phyloP scores from a whole-genome alignment of 108 stramenopile species.

The Stephanodiscus minutulus region DNA sequence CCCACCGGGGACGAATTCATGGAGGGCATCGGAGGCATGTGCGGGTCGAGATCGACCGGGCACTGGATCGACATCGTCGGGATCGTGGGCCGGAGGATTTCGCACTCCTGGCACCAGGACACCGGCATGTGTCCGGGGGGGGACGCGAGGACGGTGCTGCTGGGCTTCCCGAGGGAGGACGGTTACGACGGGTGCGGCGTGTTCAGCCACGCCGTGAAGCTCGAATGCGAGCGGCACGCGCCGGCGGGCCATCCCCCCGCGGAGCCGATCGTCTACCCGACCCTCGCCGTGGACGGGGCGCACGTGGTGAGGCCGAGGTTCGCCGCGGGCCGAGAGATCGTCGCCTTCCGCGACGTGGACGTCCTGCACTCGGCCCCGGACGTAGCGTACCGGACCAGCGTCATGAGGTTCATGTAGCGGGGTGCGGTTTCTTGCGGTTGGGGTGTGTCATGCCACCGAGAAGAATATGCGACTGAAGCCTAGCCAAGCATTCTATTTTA shows the following conservation, averaged over 20 bases:
- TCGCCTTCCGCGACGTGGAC: conserved; percentile 73
- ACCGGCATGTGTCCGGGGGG: conserved; percentile 50
- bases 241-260: conserved; percentile 44
- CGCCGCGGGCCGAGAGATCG: conserved; percentile 59
- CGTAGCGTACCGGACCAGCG: conserved; percentile 69
- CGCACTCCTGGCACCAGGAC: conserved; percentile 81
- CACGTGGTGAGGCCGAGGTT: conserved; percentile 69
- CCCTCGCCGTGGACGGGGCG: conserved; percentile 43
- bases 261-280: conserved; percentile 67
- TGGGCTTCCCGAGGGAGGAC: conserved; percentile 75
- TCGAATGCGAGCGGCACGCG: conserved; percentile 53
- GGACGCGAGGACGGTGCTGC: conserved; percentile 63
- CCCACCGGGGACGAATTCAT: conserved; percentile 78
- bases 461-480: neutral
- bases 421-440: neutral
- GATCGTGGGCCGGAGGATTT: conserved; percentile 54
- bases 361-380: conserved; percentile 76
- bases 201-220: conserved; percentile 65
- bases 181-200: conserved; percentile 68
- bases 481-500: neutral
- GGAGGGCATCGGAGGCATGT: conserved; percentile 59
- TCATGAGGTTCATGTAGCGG: conserved; percentile 83
- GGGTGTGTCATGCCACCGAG: neutral
- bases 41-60: conserved; percentile 61
- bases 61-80: conserved; percentile 88